These are phyloP conservation scores for Tuber indicum DNA, from an alignment of 495 filamentous ascomycete species.

Conservation along the genomic window DNA sequence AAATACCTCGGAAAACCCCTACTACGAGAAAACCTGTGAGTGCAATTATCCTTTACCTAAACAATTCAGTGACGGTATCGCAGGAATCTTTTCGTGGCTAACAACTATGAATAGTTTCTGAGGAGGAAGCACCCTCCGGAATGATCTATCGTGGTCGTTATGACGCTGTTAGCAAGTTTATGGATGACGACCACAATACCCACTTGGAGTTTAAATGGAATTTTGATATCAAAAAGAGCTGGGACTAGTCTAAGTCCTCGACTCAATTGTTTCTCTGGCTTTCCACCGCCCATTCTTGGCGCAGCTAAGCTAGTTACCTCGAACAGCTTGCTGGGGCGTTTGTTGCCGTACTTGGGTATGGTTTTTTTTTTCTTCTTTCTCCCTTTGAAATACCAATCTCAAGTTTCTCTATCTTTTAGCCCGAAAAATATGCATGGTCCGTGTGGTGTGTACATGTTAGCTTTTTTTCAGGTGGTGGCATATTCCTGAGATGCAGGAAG, in stretches of 20 bases:
- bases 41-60: constrained; percentile 20
- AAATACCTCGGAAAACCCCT: constrained; percentile 72
- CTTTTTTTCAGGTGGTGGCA: background rate
- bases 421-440: background rate
- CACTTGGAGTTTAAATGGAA: constrained; percentile 89
- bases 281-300: constrained; percentile 4
- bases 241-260: constrained; percentile 50
- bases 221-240: constrained; percentile 92
- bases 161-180: constrained; percentile 73
- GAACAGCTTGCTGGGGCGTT: constrained; percentile 27
- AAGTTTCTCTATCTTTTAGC: constrained; percentile 3
- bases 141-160: constrained; percentile 84
- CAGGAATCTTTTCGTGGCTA: background rate
- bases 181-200: constrained; percentile 82
- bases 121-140: constrained; percentile 83
- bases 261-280: constrained; percentile 13
- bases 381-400: constrained; percentile 13
- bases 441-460: background rate
- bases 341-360: constrained; percentile 6
- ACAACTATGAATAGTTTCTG: constrained; percentile 55
- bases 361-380: constrained; percentile 7
- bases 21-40: constrained; percentile 88
- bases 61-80: background rate
- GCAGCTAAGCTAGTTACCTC: constrained; percentile 25
- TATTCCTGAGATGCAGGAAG: background rate